Conservation (phyloP, 2,329 filamentous ascomycete species). For the Aspergillus hiratsukae region DNA sequence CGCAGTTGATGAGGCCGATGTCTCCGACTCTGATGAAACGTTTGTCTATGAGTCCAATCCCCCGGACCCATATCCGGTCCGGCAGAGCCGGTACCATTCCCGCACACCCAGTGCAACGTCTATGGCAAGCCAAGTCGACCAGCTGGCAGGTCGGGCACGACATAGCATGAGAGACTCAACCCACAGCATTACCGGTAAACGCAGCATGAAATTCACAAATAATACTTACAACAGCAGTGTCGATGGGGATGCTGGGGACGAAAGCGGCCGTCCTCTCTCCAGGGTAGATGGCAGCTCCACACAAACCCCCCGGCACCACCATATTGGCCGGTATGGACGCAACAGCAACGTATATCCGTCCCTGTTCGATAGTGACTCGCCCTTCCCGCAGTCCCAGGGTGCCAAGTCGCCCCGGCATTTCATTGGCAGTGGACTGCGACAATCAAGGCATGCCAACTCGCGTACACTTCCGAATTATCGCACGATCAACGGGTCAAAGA, state of each 20-base stretch:
- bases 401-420: conserved; percentile 57
- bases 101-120: conserved; percentile 93
- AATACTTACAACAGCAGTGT: conserved; percentile 62
- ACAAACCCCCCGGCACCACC: conserved; percentile 67
- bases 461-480: conserved; percentile 50
- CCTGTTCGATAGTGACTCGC: conserved; percentile 71
- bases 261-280: conserved; percentile 56
- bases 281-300: conserved; percentile 55
- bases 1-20: conserved; percentile 92
- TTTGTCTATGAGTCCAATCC: conserved; percentile 99
- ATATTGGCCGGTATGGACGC: conserved; percentile 75
- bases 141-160: conserved; percentile 53
- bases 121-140: conserved; percentile 48
- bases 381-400: conserved; percentile 61
- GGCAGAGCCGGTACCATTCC: conserved; percentile 78
- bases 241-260: conserved; percentile 64
- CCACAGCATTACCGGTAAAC: conserved; percentile 66
- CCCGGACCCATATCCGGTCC: conserved; percentile 50
- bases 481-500: conserved; percentile 45
- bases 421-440: conserved; percentile 52
- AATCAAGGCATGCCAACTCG: conserved; percentile 67
- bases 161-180: conserved; percentile 62
- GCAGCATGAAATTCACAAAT: conserved; percentile 95
- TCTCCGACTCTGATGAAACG: conserved; percentile 95
- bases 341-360: conserved; percentile 60